phyloP scores from a whole-genome alignment of 805 yeast species.

The Crinitomyces ghanaensis region DNA sequence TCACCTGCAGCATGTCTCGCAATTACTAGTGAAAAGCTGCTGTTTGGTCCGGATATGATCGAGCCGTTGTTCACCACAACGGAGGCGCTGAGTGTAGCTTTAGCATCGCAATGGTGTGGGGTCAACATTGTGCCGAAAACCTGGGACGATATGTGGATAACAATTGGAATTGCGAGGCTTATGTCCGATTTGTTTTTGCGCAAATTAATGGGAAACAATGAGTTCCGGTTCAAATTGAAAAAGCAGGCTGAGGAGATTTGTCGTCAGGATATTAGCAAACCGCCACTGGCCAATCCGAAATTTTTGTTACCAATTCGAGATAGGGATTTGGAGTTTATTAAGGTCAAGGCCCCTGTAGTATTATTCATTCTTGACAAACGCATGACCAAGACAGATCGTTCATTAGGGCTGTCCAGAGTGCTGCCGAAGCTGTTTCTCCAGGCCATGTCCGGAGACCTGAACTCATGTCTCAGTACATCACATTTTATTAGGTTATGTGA shows the following conservation, averaged over 20 bases:
- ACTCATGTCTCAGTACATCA: conserved; percentile 62
- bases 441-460: conserved; percentile 91
- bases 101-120: conserved; percentile 90
- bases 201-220: conserved; percentile 71
- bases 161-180: conserved; percentile 70
- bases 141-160: conserved; percentile 79
- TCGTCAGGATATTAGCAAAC: conserved; percentile 61
- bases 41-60: conserved; percentile 62
- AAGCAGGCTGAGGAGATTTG: conserved; percentile 54
- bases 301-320: conserved; percentile 53
- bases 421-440: conserved; percentile 84
- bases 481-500: conserved; percentile 94
- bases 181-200: conserved; percentile 68
- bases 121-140: conserved; percentile 75
- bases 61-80: conserved; percentile 71
- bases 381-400: conserved; percentile 92
- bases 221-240: conserved; percentile 62
- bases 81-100: conserved; percentile 51
- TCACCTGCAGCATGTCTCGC: conserved; percentile 69
- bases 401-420: conserved; percentile 84
- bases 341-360: conserved; percentile 76
- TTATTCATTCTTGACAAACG: conserved; percentile 75
- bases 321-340: conserved; percentile 55
- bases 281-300: conserved; percentile 68
- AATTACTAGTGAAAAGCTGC: conserved; percentile 43